Base-by-base conservation (phyloP, 805 yeast species). In the Starmerella roubikii region DNA sequence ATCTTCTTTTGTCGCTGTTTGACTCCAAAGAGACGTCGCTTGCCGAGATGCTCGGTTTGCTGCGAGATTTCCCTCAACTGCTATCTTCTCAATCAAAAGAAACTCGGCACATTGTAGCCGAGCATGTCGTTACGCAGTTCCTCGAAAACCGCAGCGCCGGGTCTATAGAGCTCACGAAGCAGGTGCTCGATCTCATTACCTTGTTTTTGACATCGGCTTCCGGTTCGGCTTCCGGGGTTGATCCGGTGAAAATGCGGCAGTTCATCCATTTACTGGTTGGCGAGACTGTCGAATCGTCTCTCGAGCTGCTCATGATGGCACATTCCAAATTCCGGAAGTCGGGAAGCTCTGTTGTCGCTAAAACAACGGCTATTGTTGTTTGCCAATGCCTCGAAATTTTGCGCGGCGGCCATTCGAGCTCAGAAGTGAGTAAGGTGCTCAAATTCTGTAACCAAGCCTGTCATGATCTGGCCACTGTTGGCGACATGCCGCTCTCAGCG, bases 291-390 rank as follows among this genome's bases (percentile, higher is more conserved):
- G 56, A 59, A 47, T 48, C 55, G 8, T 68, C 71, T 30, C 61
- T 68, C 29, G 65, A 67, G 39, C 55, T 76, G 33, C 55, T 75
- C 9, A 59, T 62, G 28, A 54, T 54, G 2, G 64, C 74, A 5
- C 66, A 65, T 41, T 66, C 65, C 41, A 67, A 68, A 30, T 63
- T 81, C 38, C 58, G 66, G 37, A 67, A 68, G 26, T 78, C 78
- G n/a, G 66, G 67, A 1, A 46, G 35, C 15, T 62, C 58, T 25
- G 73, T 75, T 47, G 68, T 75, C 31, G 68, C 68, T 44, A 74
- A 67, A 54, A 78, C 91, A 0, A 81, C 76, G 54, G 93, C 94
- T 3, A 71, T 94, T 1, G 59, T 88, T 30, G 71, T 85, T 21
- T 67, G 74, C 37, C 67, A 67, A 37, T 69, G 76, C 17, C 64